Evolutionary conservation across 768 basidiomycete species (phyloP).

Genomic region (Auriscalpium orientale): DNA sequence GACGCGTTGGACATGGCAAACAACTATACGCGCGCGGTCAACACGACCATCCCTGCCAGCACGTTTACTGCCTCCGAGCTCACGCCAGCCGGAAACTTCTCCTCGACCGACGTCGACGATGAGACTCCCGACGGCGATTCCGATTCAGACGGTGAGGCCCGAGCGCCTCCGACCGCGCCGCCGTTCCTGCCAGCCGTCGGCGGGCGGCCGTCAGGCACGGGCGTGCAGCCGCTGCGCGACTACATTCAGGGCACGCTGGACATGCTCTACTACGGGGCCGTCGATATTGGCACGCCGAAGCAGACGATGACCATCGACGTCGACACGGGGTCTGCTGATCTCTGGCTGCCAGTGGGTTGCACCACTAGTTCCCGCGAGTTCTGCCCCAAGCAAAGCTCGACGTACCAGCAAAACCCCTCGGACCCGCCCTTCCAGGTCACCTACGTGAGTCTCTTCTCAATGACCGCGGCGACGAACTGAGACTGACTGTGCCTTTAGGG

Average conservation of each 20-base stretch:
- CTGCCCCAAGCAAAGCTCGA: constrained; percentile 30
- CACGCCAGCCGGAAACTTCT: neutral
- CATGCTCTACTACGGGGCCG: constrained; percentile 39
- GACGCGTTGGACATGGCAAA: constrained; percentile 17
- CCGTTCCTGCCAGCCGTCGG: constrained; percentile 15
- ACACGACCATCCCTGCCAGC: constrained; percentile 11
- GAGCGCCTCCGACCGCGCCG: constrained; percentile 11
- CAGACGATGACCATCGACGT: constrained; percentile 51
- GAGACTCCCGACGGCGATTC: neutral
- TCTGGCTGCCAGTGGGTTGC: constrained; percentile 47
- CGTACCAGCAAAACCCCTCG: constrained; percentile 31
- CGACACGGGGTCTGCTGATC: constrained; percentile 63
- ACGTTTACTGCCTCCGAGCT: constrained; percentile 4
- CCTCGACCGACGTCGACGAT: neutral
- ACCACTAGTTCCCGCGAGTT: constrained; percentile 26
- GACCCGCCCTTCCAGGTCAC: constrained; percentile 28
- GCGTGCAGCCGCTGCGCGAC: constrained; percentile 29
- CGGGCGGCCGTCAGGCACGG: neutral
- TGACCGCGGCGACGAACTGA: neutral
- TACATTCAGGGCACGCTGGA: constrained; percentile 32
- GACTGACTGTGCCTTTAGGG: constrained; percentile 29
- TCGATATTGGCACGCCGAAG: constrained; percentile 46
- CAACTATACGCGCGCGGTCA: constrained; percentile 17
- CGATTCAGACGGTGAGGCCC: neutral
- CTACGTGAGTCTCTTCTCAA: constrained; percentile 32